Base-by-base conservation (phyloP, 257 asterid genomes). In the Gentiana dahurica region DNA sequence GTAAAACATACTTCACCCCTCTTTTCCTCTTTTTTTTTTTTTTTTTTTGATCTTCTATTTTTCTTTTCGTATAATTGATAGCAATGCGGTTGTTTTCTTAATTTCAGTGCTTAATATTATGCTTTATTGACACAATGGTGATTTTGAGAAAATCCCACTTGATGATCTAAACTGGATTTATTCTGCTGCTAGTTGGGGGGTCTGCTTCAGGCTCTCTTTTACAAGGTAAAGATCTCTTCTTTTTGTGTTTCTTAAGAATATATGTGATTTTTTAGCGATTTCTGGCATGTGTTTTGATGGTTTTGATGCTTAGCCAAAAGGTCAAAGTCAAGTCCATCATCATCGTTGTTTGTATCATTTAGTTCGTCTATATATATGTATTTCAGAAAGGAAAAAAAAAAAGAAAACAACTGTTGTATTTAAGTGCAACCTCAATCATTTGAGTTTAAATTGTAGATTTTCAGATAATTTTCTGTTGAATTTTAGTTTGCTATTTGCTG, bases 81-180 rank as follows among this genome's bases (percentile, higher is more conserved):
- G 4, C 24, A 60, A 5, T 55, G 51, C 32, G 32, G 49, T 8
- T 45, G 34, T 34, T 41, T 56, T 35, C 36, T 32, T 43, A 32
- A 13, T 58, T 12, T 52, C 8, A 36, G 52, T 36, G 57, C 36
- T 46, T 46, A 32, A 44, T 45, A 51, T 49, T 36, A 59, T 50
- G 43, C 11, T n/a, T 50, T 49, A 8, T 39, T 60, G 57, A 60
- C 41, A 33, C 11, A 50, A 24, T 34, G 49, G 24, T 51, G 50
- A 51, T 10, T 50, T 4, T 51, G 37, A 5, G 46, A 41, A 41
- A 41, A 4, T 41, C 46, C 46, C 46, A 41, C 46, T 41, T 41
- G 46, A 41, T 41, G 46, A 41, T 41, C 46, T 41, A 3, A 41
- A 5, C 9, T 41, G 9, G 24, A 24, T 41, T 41, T 10, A 10